Percentiles rank a stretch among this genome's conserved stretches.
Conservation (phyloP, 176 grass and related monocot genomes). For the Eleusine coracana region DNA sequence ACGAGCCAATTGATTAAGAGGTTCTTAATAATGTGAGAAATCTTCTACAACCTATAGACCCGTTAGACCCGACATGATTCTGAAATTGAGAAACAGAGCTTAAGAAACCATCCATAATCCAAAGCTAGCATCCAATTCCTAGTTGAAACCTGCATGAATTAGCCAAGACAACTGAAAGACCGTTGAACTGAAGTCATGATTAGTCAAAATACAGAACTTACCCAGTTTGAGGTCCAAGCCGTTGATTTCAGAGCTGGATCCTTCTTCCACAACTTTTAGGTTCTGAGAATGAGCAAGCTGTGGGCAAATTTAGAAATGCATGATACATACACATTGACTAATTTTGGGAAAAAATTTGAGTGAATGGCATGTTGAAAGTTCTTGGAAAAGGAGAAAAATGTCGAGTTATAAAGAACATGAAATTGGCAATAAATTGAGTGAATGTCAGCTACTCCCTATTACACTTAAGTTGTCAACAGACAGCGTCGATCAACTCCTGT, state of each 20-base stretch:
- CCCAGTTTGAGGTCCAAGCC: constrained; percentile 84
- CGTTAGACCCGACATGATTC: background rate
- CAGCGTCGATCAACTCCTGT: background rate
- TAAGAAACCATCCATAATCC: background rate
- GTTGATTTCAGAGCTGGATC: constrained; percentile 48
- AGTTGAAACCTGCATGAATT: constrained; percentile 67
- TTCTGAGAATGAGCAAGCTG: constrained; percentile 71
- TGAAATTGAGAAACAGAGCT: background rate
- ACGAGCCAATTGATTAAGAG: background rate
- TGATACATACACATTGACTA: background rate
- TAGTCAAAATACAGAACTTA: background rate
- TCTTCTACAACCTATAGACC: no score
- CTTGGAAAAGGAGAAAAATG: background rate
- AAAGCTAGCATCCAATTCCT: background rate
- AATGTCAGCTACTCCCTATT: no score
- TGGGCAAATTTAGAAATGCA: background rate
- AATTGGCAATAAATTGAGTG: no score
- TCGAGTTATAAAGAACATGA: background rate
- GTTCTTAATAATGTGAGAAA: no score
- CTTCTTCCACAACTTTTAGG: constrained; percentile 47
- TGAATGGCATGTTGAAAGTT: background rate
- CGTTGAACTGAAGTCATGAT: background rate
- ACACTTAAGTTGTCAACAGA: no score
- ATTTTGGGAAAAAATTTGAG: background rate
- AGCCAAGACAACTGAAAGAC: background rate